Evolutionary conservation across 305 asterid species (phyloP).

Genomic region (Solanum hybrid): DNA sequence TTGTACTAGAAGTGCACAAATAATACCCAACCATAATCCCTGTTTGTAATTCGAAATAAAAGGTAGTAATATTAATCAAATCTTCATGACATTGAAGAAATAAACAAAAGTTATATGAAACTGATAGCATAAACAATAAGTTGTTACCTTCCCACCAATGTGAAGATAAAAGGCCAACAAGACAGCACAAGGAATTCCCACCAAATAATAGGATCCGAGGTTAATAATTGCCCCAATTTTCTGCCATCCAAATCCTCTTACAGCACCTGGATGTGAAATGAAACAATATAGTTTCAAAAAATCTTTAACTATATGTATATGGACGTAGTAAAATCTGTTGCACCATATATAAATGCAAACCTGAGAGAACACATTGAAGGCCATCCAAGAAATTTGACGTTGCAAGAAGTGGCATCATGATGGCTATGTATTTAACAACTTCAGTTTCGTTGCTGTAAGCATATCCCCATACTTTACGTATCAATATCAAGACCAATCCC

Average conservation of each 20-base stretch:
- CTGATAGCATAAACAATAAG: neutral
- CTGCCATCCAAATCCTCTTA: conserved; percentile 79
- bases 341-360: conserved; percentile 5
- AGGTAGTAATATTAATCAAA: neutral
- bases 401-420: conserved; percentile 74
- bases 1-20: conserved; percentile 65
- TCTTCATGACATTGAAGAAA: neutral
- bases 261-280: conserved; percentile 32
- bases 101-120: neutral
- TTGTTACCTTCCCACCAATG: conserved; percentile 56
- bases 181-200: conserved; percentile 61
- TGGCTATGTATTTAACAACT: conserved; percentile 53
- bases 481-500: conserved; percentile 32
- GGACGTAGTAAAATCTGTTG: neutral
- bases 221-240: conserved; percentile 68
- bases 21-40: conserved; percentile 80
- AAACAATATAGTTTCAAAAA: neutral
- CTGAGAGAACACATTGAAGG: conserved; percentile 75
- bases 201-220: conserved; percentile 79
- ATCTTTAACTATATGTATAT: neutral
- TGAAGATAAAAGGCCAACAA: conserved; percentile 54
- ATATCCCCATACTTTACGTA: conserved; percentile 53
- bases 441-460: conserved; percentile 59
- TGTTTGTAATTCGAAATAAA: conserved; percentile 5
- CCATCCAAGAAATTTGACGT: conserved; percentile 65